A percentile compares a stretch with the other conserved stretches of the same genome.
Conservation (phyloP, 2,329 filamentous ascomycete genomes). For the Coniochaeta ligniaria region DNA sequence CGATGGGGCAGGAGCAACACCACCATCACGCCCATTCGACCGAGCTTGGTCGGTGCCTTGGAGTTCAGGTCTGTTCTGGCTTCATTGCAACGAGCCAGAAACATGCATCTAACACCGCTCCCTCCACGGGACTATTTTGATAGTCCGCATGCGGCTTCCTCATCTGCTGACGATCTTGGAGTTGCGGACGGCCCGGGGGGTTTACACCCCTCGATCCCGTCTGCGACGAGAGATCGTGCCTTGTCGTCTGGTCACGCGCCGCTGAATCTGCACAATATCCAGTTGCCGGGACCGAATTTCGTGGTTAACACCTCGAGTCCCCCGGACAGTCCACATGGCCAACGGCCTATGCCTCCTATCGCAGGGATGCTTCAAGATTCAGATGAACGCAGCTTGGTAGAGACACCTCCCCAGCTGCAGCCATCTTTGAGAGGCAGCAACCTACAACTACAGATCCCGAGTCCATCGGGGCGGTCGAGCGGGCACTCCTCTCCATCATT, state of each 20-base stretch:
- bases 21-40: slow-evolving; percentile 76
- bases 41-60: slow-evolving; percentile 85
- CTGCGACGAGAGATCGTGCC: slow-evolving; percentile 29
- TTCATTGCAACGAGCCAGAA: slow-evolving; percentile 77
- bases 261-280: slow-evolving; percentile 21
- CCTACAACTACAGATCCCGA: slow-evolving; percentile 41
- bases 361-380: background rate
- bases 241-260: slow-evolving; percentile 38
- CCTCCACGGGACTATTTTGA: slow-evolving; percentile 22
- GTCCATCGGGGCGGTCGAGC: slow-evolving; percentile 32
- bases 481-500: slow-evolving; percentile 38
- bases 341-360: background rate
- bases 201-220: background rate
- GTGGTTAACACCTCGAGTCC: slow-evolving; percentile 7
- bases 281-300: slow-evolving; percentile 33
- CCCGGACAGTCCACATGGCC: background rate
- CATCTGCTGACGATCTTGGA: background rate
- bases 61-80: slow-evolving; percentile 89
- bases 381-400: background rate
- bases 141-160: slow-evolving; percentile 2
- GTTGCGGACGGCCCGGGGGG: slow-evolving; percentile 7
- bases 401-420: background rate
- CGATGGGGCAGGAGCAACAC: slow-evolving; percentile 60
- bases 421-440: slow-evolving; percentile 9
- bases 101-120: slow-evolving; percentile 25